Base-by-base conservation (phyloP, 257 asterid species). In the Gentiana dahurica region DNA sequence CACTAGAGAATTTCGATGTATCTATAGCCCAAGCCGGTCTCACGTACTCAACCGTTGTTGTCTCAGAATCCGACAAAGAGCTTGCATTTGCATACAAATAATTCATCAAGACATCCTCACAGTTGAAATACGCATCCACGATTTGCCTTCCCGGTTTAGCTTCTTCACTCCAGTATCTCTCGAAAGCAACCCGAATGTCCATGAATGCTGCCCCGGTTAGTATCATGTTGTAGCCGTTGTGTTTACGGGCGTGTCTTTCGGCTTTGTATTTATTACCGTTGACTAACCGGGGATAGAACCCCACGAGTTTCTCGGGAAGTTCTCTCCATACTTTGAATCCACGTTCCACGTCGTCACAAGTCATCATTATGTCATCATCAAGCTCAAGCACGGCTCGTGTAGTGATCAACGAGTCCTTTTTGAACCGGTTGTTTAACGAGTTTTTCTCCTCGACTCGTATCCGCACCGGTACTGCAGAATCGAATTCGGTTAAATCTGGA, bases 331-430 rank as follows among this genome's bases (percentile, higher is more conserved):
- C 89, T 70, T 65, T 72, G 53, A 92, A 92, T 6, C 99, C 99
- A 1, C 95, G 81, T 60, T 92, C 99, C 33, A 92, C 37, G 49
- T 92, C 99, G 34, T 92, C 88, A n/a, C 99, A 92, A 0, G 79
- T 65, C 99, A 92, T 88, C 95, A 88, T 85, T 53, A 92, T 92
- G 62, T 88, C 99, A 6, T 92, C 99, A 12, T 92, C 99, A 0
- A 92, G 95, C 80, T 92, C 95, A 13, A 92, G 89, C 55, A 88
- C 95, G 0, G 82, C 95, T 5, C 90, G 89, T 1, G 97, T 92
- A 61, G 63, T 74, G 55, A 92, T 88, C 68, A 49, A n/a, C 0
- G 93, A 88, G 59, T 88, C 99, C 47, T 68, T 49, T 51, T 68
- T 81, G 73, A 92, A 92, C 34, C 99, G 86, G 56, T 92, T 92